Evolutionary conservation across 2,329 filamentous ascomycete genomes (phyloP), one percentile per base, ranked within the genome.

Genomic region (Diplodia seriata): DNA sequence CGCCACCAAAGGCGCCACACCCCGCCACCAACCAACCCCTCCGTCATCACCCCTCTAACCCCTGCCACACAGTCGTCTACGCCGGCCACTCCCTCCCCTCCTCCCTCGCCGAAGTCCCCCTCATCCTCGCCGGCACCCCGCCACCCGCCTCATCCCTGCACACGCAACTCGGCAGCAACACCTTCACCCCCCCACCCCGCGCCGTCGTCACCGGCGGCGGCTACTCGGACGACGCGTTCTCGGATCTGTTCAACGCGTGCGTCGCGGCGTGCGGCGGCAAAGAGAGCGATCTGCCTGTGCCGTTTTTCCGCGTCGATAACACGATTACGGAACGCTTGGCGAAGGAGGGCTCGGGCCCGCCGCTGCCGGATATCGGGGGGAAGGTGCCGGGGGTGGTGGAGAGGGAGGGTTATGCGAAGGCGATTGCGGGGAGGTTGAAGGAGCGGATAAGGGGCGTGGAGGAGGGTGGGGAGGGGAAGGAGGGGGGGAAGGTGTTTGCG

Each of bases 131-230:
- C 43, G 5, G 6, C 7, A 6, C 38, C 6, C 6, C 43, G 7
- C 43, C 43, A 2, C 43, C 43, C 40, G 4, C 18, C 2, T 1
- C 1, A 2, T n/a, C 18, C 18, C 43, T 47, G 5, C 43, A 47
- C 43, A 47, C 43, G 7, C 43, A 47, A 9, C 18, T 47, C 43
- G 43, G 43, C 43, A 20, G 18, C 6, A 47, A 47, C 43, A n/a
- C 20, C n/a, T 47, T 47, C 40, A 18, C 43, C 18, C 0, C 0
- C 18, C 6, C n/a, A 3, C n/a, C 43, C 6, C 43, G 43, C n/a
- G 43, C 43, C 43, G 43, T 47, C 43, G n/a, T 47, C 43, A 8
- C 43, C 43, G 43, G 43, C 43, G 43, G 43, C 43, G 43, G 43
- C n/a, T 47, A 47, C 43, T 11, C 3, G 8, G 43, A 47, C n/a